Evolutionary conservation across 331 rosid genomes (phyloP).

Genomic region (Rosa hybrid): DNA sequence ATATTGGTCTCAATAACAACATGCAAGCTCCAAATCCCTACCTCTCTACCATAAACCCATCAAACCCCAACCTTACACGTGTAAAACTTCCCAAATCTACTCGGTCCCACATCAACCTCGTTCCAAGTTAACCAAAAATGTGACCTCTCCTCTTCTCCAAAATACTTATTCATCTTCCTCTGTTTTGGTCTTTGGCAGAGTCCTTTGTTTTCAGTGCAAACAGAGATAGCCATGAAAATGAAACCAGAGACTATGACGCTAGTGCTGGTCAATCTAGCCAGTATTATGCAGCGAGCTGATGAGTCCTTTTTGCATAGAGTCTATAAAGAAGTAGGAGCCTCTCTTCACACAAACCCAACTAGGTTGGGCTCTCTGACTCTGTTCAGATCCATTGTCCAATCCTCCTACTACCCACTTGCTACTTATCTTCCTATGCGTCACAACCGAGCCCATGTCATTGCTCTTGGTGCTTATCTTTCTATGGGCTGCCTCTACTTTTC

Average conservation of each 20-base stretch:
- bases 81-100: neutral
- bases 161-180: neutral
- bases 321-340: conserved; percentile 69
- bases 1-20: neutral
- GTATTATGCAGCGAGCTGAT: conserved; percentile 77
- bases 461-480: conserved; percentile 79
- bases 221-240: conserved; percentile 37
- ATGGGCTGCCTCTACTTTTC: conserved; percentile 86
- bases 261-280: conserved; percentile 62
- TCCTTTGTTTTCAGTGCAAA: conserved; percentile 5
- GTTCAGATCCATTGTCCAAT: conserved; percentile 67
- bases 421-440: conserved; percentile 66
- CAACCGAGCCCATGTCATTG: conserved; percentile 79
- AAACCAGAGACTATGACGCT: conserved; percentile 53
- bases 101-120: no score
- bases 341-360: conserved; percentile 69
- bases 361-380: conserved; percentile 77
- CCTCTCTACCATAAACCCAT: neutral
- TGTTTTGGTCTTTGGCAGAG: neutral
- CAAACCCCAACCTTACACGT: conserved; percentile 3
- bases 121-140: conserved; percentile 1
- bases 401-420: conserved; percentile 65
- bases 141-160: neutral
- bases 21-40: neutral
- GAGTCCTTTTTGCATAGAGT: conserved; percentile 73